Conservation (phyloP, 2,329 filamentous ascomycete species). For the Aspergillus thermomutatus region DNA sequence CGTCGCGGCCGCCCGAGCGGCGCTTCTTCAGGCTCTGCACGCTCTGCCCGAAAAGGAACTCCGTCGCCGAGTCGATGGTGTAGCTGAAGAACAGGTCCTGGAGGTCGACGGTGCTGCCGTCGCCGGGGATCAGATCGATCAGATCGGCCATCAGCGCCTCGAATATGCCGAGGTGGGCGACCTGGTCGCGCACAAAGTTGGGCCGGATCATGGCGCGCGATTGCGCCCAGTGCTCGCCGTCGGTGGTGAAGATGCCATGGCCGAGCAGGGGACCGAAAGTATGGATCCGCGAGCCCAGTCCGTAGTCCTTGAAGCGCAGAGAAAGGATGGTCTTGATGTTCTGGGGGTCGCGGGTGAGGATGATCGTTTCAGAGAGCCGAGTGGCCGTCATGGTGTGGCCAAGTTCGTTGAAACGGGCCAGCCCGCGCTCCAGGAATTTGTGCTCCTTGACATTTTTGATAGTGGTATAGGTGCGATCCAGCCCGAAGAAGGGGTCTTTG, state of each 20-base stretch:
- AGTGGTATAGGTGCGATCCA: background rate
- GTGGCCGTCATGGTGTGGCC: constrained; percentile 12
- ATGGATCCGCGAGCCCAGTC: constrained; percentile 44
- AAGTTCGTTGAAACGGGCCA: background rate
- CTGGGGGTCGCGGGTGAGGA: constrained; percentile 52
- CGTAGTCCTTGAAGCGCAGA: constrained; percentile 54
- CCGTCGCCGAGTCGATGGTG: constrained; percentile 77
- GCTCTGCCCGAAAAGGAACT: constrained; percentile 68
- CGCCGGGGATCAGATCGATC: constrained; percentile 12
- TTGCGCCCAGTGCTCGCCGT: constrained; percentile 52
- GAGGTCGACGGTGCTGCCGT: constrained; percentile 20
- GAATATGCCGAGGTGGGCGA: constrained; percentile 17
- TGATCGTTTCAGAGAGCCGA: constrained; percentile 4
- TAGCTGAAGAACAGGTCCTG: constrained; percentile 17
- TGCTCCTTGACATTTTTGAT: background rate
- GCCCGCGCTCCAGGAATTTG: background rate
- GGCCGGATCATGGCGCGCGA: constrained; percentile 52
- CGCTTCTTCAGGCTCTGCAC: constrained; percentile 49
- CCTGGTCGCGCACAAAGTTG: constrained; percentile 18
- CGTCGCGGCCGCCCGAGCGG: constrained; percentile 12
- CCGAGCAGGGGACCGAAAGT: constrained; percentile 49
- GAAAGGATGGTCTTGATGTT: constrained; percentile 57
- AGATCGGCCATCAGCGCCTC: constrained; percentile 19
- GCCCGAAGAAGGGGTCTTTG: background rate
- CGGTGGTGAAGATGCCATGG: constrained; percentile 54